Conservation (phyloP, 75 land plant species). For the Sequoiadendron giganteum region DNA sequence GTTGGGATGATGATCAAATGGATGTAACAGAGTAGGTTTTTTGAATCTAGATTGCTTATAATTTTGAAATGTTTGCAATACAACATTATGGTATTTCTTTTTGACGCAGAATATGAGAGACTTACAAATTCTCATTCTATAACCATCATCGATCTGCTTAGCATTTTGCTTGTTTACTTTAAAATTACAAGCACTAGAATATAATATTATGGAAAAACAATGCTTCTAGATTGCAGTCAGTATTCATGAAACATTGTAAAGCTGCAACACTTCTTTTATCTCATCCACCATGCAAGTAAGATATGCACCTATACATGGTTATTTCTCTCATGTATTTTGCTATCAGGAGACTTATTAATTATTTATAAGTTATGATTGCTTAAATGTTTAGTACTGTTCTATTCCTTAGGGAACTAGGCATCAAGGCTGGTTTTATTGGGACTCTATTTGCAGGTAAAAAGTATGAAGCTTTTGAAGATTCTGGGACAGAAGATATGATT, state of each 20-base stretch:
- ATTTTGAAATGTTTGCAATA: no score
- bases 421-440: constrained; percentile 30
- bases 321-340: background rate
- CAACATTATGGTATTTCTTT: no score
- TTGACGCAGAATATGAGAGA: no score
- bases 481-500: constrained; percentile 21
- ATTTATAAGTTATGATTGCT: background rate
- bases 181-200: background rate
- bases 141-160: no score
- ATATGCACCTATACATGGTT: background rate
- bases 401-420: constrained; percentile 20
- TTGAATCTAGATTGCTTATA: background rate
- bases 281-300: background rate
- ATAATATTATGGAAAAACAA: background rate
- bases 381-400: background rate
- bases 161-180: no score
- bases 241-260: background rate
- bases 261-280: background rate
- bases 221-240: background rate
- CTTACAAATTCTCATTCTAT: no score
- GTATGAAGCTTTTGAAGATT: constrained; percentile 7
- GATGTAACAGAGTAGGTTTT: background rate
- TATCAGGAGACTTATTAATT: background rate
- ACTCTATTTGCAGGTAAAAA: background rate
- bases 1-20: background rate